Evolutionary conservation across 768 basidiomycete genomes (phyloP), one percentile per base, ranked within the genome.

Genomic region (Fibroporia radiculosa): DNA sequence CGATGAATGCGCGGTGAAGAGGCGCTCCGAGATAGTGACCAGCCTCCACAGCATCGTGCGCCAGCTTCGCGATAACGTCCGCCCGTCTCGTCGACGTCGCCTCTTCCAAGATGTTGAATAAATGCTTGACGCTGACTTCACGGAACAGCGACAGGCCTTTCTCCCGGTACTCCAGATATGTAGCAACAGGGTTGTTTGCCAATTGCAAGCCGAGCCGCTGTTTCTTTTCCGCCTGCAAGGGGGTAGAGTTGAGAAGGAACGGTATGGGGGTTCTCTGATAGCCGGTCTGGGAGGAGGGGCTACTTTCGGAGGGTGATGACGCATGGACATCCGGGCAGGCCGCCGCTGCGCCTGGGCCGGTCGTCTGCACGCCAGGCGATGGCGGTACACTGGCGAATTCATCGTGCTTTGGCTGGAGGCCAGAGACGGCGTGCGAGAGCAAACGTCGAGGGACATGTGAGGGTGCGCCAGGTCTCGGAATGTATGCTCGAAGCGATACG

Each of bases 401-500:
- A 14, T 14, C 18, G 40, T 19, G 32, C 11, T 16, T 20, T 19
- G 4, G 39, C 8, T 36, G 28, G 16, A 45, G 26, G 26, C 13
- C 4, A 37, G 44, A 12, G 18, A 5, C 16, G 26, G 16, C 14
- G 25, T 13, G n/a, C 34, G 42, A 13, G 37, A 35, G 32, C 34
- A 32, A 18, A 14, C 43, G 33, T 35, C 32, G 43, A 44, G 29
- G 19, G 14, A 40, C 26, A 42, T 35, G 42, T 24, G 34, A 18
- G 18, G 37, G 34, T 26, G 35, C 23, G 20, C 39, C 25, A 14
- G 24, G 42, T 33, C 24, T 31, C 32, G 35, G 32, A 34, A 42
- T 26, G 44, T 35, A 66, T 63, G 67, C 66, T 73, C 68, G 68
- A 54, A 67, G 65, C 57, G 74, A 62, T 64, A 72, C 64, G 66